phyloP scores from a whole-genome alignment of 495 filamentous ascomycete species.

The Aspergillus coremiiformis region DNA sequence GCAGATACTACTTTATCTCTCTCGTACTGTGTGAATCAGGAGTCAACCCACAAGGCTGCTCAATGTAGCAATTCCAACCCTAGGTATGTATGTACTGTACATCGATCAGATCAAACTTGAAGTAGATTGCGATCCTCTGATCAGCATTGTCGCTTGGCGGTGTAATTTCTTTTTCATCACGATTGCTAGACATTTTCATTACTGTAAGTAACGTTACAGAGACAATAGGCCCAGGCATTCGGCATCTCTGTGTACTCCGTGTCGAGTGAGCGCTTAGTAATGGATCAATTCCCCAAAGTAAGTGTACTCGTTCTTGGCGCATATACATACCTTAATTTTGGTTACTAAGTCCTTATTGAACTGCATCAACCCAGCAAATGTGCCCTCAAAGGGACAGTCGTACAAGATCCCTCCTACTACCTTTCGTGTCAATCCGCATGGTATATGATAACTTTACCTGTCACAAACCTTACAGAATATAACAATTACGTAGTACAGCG shows the following conservation, averaged over 20 bases:
- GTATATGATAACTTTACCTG: background rate
- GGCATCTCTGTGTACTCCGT: background rate
- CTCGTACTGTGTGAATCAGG: background rate
- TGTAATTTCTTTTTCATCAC: constrained; percentile 5
- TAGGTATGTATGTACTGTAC: background rate
- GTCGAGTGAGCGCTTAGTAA: too few relatives aligned
- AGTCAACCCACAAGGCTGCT: background rate
- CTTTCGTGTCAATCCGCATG: background rate
- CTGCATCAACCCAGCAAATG: background rate
- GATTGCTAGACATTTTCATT: background rate
- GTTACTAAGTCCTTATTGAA: background rate
- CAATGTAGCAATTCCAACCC: background rate
- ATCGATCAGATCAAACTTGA: background rate
- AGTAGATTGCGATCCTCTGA: background rate
- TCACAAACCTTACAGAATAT: too few relatives aligned
- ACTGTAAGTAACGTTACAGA: background rate
- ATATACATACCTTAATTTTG: background rate
- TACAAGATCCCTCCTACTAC: background rate
- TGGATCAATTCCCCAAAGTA: background rate
- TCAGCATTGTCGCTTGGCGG: constrained; percentile 6
- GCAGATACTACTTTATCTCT: background rate
- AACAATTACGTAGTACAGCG: too few relatives aligned
- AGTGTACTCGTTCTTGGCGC: background rate
- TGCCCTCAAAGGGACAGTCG: background rate
- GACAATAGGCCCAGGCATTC: background rate